Base-by-base conservation (phyloP, 768 basidiomycete genomes). In the Boletus sensibilis region DNA sequence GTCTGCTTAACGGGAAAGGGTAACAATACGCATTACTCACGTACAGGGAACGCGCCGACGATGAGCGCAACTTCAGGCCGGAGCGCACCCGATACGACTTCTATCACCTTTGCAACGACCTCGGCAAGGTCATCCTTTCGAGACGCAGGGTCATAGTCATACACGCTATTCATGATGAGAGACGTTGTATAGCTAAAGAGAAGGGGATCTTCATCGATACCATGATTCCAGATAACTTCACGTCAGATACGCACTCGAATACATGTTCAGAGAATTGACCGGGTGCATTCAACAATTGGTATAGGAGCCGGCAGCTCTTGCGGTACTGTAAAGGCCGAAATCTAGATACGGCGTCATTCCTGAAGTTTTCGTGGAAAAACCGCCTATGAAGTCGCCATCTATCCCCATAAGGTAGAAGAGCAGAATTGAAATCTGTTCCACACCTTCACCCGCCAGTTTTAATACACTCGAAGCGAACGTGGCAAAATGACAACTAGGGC, bases 241-340 rank as follows among this genome's bases (percentile, higher is more conserved):
- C 4, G 4, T 42, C 10, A 2, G 29, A 6, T 13, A 50, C 57
- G 4, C 21, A 61, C 78, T 74, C 68, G 20, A 67, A 63, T 8
- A 75, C 46, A 46, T 74, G 72, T 12, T 65, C 66, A 8, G 65
- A 43, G 31, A 74, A 57, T 43, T 68, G 58, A 16, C 72, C 70
- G 35, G 74, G 72, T 7, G 64, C 44, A n/a, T 69, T 66, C 2
- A 75, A 38, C 14, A 78, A 59, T 8, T 63, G 66, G 4, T 55
- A 65, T 23, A 77, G 66, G 27, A 74, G 59, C 4, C 47, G 56
- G 53, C 72, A 68, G 5, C 66, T 54, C 16, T 67, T 68, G 40
- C 63, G 67, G 8, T 71, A 42, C 34, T 69, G 67, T 39, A 66
- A 56, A 1, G 68, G 67, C 10, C 61, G 59, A 50, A 69, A 72